Evolutionary conservation across 164 flowering plant genomes (phyloP).

Genomic region (Magnolia sinica): DNA sequence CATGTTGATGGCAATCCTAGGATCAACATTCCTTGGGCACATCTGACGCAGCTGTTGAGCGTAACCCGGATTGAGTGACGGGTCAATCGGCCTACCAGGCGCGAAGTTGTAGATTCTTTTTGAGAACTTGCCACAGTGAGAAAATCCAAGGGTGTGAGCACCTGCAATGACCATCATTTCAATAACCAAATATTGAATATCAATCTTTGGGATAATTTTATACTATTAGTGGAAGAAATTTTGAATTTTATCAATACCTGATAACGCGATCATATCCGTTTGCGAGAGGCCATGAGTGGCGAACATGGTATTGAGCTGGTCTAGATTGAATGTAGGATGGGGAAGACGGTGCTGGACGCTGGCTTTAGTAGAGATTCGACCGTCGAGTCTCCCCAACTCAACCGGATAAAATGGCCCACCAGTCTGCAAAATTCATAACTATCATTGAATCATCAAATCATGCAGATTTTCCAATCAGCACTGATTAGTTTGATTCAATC

Average conservation of each 20-base stretch:
- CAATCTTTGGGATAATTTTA: background rate
- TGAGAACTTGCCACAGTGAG: conserved; percentile 42
- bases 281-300: conserved; percentile 39
- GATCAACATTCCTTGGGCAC: conserved; percentile 48
- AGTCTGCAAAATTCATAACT: conserved; percentile 26
- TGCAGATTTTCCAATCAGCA: background rate
- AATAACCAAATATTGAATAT: background rate
- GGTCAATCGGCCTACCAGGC: conserved; percentile 24
- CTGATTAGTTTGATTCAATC: background rate
- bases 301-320: conserved; percentile 59
- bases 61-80: conserved; percentile 31
- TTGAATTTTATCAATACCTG: conserved; percentile 37
- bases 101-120: conserved; percentile 36
- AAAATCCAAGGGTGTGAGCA: conserved; percentile 45
- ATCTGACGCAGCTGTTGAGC: conserved; percentile 28
- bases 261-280: conserved; percentile 63
- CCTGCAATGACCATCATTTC: conserved; percentile 15
- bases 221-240: background rate
- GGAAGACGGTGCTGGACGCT: conserved; percentile 50
- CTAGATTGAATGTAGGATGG: conserved; percentile 41
- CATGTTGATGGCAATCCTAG: conserved; percentile 37
- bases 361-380: conserved; percentile 39
- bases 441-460: background rate
- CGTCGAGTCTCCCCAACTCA: conserved; percentile 71
- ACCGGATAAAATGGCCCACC: conserved; percentile 75